Percentiles rank a stretch among this genome's conserved stretches.
Evolutionary conservation across 129 eudicot genomes (phyloP).

Genomic region (Centaurea solstitialis): DNA sequence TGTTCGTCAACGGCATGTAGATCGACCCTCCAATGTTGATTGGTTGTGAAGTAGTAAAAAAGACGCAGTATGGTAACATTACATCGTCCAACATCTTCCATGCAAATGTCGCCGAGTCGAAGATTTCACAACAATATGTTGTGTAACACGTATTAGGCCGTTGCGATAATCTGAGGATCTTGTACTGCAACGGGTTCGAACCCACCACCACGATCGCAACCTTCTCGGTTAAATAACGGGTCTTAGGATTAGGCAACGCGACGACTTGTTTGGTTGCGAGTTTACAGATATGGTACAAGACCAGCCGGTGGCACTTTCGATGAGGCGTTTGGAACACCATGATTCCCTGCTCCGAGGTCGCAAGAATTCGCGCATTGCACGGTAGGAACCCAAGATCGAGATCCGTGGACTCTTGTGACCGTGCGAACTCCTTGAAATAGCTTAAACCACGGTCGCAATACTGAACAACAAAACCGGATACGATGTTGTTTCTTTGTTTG

Average conservation of each 20-base stretch:
- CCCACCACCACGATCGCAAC: conserved; percentile 8
- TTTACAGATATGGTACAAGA: no score
- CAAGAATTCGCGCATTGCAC: background rate
- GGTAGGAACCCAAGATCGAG: no score
- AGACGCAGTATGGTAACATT: background rate
- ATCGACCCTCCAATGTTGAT: conserved; percentile 16
- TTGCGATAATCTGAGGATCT: conserved; percentile 9
- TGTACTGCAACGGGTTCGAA: conserved; percentile 28
- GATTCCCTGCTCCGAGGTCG: no score
- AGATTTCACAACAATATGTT: conserved; percentile 8
- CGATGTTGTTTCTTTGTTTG: conserved; percentile 7
- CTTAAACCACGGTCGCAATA: background rate
- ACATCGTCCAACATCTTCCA: background rate
- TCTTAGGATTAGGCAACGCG: conserved; percentile 14
- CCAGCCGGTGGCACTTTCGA: no score
- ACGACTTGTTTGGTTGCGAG: conserved; percentile 9
- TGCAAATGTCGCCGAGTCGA: conserved; percentile 7
- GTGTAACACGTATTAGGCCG: background rate
- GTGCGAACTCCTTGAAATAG: background rate
- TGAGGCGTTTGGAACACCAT: no score
- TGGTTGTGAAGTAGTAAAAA: background rate
- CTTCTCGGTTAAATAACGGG: background rate
- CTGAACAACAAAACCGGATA: conserved; percentile 22
- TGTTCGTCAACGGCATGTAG: conserved; percentile 8
- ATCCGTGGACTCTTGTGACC: no score